Conservation (phyloP, 2,329 filamentous ascomycete genomes). For the Thielaviopsis ethacetica region DNA sequence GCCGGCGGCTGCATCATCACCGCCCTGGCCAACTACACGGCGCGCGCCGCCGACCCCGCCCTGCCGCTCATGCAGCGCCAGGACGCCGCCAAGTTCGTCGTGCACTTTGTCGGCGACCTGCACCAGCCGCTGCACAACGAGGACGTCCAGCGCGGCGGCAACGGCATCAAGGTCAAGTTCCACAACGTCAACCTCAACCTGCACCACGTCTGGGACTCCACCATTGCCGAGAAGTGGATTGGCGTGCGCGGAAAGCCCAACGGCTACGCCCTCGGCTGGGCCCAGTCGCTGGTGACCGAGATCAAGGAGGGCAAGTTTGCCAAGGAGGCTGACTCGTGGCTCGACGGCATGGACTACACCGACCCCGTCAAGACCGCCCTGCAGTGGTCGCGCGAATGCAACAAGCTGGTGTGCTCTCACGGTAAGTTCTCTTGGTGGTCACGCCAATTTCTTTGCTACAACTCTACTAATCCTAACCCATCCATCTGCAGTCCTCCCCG, state of each 20-base stretch:
- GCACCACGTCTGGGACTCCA: constrained; percentile 58
- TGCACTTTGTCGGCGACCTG: constrained; percentile 55
- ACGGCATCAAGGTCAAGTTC: constrained; percentile 49
- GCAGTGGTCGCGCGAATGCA: constrained; percentile 47
- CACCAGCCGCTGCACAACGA: constrained; percentile 54
- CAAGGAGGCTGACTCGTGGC: constrained; percentile 34
- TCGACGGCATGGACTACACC: constrained; percentile 36
- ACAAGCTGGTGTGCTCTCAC: constrained; percentile 44
- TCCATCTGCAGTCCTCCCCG: constrained; percentile 36
- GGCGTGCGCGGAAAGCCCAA: constrained; percentile 38
- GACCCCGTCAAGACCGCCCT: constrained; percentile 40
- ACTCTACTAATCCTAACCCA: neutral
- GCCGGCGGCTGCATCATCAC: constrained; percentile 44
- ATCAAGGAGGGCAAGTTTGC: constrained; percentile 41
- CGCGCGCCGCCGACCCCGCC: constrained; percentile 30
- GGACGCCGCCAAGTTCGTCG: constrained; percentile 48
- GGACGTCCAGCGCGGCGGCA: constrained; percentile 47
- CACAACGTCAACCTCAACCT: constrained; percentile 42
- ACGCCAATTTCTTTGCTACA: neutral
- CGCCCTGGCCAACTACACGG: constrained; percentile 44
- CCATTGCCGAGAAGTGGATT: constrained; percentile 48
- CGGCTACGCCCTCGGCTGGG: constrained; percentile 36
- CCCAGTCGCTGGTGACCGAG: constrained; percentile 34
- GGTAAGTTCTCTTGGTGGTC: constrained; percentile 25
- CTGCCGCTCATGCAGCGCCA: constrained; percentile 30